Base-by-base conservation (phyloP, 306 rosid genomes). In the Vigna radiata region DNA sequence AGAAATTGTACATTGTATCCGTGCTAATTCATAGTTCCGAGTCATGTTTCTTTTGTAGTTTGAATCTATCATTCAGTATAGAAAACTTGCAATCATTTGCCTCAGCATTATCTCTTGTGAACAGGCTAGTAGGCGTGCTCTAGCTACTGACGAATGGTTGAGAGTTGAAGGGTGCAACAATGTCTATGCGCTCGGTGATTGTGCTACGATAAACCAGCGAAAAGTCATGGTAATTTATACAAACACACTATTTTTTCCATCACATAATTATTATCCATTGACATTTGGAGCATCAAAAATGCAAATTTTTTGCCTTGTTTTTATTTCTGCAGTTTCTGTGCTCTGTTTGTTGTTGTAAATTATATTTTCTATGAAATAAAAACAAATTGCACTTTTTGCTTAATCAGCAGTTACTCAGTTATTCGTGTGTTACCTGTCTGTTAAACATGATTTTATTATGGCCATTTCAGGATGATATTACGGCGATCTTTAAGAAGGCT, bases 101-200 rank as follows among this genome's bases (percentile, higher is more conserved):
- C 47, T 69, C 27, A 60, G 25, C 23, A 53, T 29, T 44, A 33
- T 53, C 75, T 66, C 73, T 76, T 67, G 59, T 60, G 27, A 41
- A 80, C 91, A 95, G 97, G 90, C 89, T 47, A 92, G 88, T 63
- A 83, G 97, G 79, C 99, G 99, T 62, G 99, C 90, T 59, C 72
- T 95, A 55, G 97, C 97, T n/a, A 92, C 97, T 31, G 99, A 95
- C 75, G 99, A 95, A 78, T 95, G 99, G 99, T 89, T 95, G 85
- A 91, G 99, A 72, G 97, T 95, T 14, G 97, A 92, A 81, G 99
- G 97, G 68, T 87, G 92, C 76, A 86, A 85, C 79, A 86, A 80
- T 55, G 83, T 95, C 73, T 95, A 92, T 80, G 97, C 97, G 9
- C 92, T 95, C 37, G 99, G 99, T 86, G 99, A 95, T 78, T 92